A percentile compares a stretch with the other conserved stretches of the same genome.
These are phyloP conservation scores for Ligustrum vulgare DNA, from an alignment of 257 asterid species.

Conservation along the genomic window DNA sequence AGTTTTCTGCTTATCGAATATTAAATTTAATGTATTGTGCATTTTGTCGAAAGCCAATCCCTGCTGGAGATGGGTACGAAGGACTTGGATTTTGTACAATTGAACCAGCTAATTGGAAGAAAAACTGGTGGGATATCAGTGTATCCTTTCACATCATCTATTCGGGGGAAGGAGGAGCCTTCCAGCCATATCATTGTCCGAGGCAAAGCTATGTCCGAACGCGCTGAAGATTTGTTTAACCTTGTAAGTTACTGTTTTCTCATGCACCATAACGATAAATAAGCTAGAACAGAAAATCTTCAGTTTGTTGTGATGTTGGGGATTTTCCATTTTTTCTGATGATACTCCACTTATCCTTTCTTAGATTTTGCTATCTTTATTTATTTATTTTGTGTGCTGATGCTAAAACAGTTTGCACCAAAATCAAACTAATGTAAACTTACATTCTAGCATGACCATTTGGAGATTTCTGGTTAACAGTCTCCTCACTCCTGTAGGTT, in stretches of 20 bases:
- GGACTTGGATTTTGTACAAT: constrained; percentile 88
- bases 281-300: constrained; percentile 10
- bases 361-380: background rate
- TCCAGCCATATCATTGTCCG: constrained; percentile 76
- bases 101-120: constrained; percentile 92
- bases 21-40: constrained; percentile 21
- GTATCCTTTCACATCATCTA: constrained; percentile 87
- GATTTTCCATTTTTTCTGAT: background rate
- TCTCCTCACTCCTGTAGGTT: background rate
- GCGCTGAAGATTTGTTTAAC: constrained; percentile 80
- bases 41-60: constrained; percentile 72
- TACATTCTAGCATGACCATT: background rate
- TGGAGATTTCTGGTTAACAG: background rate
- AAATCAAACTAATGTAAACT: background rate
- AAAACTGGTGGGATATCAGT: constrained; percentile 98
- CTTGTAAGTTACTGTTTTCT: constrained; percentile 50
- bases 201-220: constrained; percentile 94
- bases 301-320: constrained; percentile 16
- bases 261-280: constrained; percentile 13
- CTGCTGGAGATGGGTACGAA: constrained; percentile 98
- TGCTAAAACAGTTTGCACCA: constrained; percentile 1
- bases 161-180: constrained; percentile 74
- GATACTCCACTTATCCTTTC: constrained; percentile 1
- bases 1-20: constrained; percentile 5
- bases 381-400: constrained; percentile 9